Evolutionary conservation across 805 yeast species (phyloP), one percentile per base, ranked within the genome.

Genomic region (Sugiyamaella floridensis): DNA sequence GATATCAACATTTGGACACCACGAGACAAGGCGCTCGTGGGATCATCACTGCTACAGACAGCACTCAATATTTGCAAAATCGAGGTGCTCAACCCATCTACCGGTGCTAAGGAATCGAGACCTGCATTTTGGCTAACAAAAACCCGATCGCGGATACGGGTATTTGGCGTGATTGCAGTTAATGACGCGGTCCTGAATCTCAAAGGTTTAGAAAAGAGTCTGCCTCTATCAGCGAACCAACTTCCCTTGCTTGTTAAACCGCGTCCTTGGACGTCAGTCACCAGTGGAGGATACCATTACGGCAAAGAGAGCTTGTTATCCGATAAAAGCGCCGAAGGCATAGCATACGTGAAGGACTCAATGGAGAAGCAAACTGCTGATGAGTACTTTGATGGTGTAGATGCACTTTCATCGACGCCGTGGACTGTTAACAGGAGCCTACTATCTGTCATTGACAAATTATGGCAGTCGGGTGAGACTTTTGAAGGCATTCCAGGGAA

Each of bases 181-280:
- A 96, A 92, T 66, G 79, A 80, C 55, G 75, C 78, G 9, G 75
- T 92, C 47, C 76, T 83, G 2, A 74, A 78, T 19, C 80, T 78
- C 10, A 80, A 83, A 2, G 88, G 82, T 47, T 14, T 20, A 26
- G 20, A 37, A 12, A 69, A 81, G 7, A 73, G 4, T 76, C 14
- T 83, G 82, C 51, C 85, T 2, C 65, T 74, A 11, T 85, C 81
- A 60, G 95, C 96, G 0, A 96, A 89, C 65, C 74, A 78, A 53
- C 73, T 93, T 48, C 99, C 99, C 9, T 92, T 93, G 98, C 74
- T 93, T 45, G 85, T 86, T 7, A 49, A 81, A 56, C 99, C 99
- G n/a, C 74, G 82, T 52, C 88, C 89, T 3, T 93, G 99, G 99
- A 77, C 81, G 0, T 71, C 81, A 9, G 82, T 83, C 78, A 82